Conservation (phyloP, 2,329 filamentous ascomycete genomes). For the Blumeria hordei region DNA sequence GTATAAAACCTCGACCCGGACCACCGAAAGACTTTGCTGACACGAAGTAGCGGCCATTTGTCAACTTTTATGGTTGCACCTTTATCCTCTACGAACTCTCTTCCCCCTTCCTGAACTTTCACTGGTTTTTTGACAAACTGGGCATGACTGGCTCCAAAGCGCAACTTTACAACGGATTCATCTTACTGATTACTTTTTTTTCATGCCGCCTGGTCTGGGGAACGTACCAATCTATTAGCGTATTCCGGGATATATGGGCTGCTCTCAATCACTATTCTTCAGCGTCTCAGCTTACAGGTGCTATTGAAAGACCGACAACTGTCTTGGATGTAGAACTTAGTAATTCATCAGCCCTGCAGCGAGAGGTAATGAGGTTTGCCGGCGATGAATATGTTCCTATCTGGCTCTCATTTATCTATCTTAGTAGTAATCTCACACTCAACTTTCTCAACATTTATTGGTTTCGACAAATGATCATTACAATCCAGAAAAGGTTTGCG, state of each 20-base stretch:
- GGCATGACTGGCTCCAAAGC: slow-evolving; percentile 49
- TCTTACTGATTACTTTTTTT: slow-evolving; percentile 52
- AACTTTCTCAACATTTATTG: slow-evolving; percentile 64
- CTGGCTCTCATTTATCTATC: slow-evolving; percentile 46
- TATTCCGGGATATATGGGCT: slow-evolving; percentile 45
- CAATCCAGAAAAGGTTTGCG: slow-evolving; percentile 52
- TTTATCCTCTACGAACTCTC: slow-evolving; percentile 81
- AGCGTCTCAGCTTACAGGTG: not conserved
- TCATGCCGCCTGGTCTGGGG: slow-evolving; percentile 56
- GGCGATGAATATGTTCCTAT: slow-evolving; percentile 31
- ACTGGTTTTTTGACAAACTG: slow-evolving; percentile 83
- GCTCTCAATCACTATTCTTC: slow-evolving; percentile 23
- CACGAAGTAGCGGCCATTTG: slow-evolving; percentile 42
- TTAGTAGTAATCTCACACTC: slow-evolving; percentile 44
- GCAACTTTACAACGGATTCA: slow-evolving; percentile 56
- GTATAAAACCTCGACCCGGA: slow-evolving; percentile 26
- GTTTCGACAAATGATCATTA: slow-evolving; percentile 71
- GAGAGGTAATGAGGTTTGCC: slow-evolving; percentile 25
- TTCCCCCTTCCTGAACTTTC: slow-evolving; percentile 64
- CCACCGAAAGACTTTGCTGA: slow-evolving; percentile 3
- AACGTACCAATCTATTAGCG: slow-evolving; percentile 42
- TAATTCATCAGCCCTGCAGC: slow-evolving; percentile 10
- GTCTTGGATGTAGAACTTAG: not conserved
- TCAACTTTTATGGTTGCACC: slow-evolving; percentile 58
- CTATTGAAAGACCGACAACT: not conserved